Base-by-base conservation (phyloP, 2,329 filamentous ascomycete genomes). In the Ustulina deusta region DNA sequence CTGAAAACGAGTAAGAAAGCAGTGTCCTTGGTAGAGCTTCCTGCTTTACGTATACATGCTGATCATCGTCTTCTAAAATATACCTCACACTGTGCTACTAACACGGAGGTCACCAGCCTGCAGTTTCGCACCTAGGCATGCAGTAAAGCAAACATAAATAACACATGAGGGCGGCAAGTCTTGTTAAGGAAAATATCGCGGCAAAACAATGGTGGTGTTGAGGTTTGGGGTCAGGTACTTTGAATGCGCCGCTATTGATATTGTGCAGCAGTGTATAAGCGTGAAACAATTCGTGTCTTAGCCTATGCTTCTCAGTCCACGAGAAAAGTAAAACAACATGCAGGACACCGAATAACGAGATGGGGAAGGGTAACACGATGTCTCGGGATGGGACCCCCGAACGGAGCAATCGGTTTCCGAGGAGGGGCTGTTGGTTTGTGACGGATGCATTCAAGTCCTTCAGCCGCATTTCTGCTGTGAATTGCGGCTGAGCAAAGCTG, bases 401-500 rank as follows among this genome's bases (percentile, higher is more conserved):
- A n/a, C n/a, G 29, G 40, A 40, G 36, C 15, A 49, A 51, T 36
- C 34, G 38, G 32, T 13, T 11, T n/a, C 64, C 60, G 54, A 34
- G 17, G n/a, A 48, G 20, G 54, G 13, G 46, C 38, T 6, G 20
- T 32, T 22, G 17, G 17, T 40, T 40, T 59, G 15, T 17, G 32
- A 38, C 22, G 29, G 29, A n/a, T 20, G n/a, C 17, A 57, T 42
- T 52, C 32, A 25, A 46, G 46, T 49, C 34, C 15, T 61, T 61
- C 61, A 64, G 61, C 65, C 56, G 55, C 40, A 61, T 54, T 55
- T 29, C 27, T 38, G 52, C 46, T 59, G 38, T 22, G 4, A 56
- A 29, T 40, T 65, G 57, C 44, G 57, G 61, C 61, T 65, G 61
- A 61, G 40, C 40, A 36, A 49, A 60, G 44, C 38, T 55, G 27